Percentiles rank a stretch among this genome's conserved stretches.
phyloP scores from a whole-genome alignment of 352 stramenopile genomes.

The Aphanomyces cochlioides region DNA sequence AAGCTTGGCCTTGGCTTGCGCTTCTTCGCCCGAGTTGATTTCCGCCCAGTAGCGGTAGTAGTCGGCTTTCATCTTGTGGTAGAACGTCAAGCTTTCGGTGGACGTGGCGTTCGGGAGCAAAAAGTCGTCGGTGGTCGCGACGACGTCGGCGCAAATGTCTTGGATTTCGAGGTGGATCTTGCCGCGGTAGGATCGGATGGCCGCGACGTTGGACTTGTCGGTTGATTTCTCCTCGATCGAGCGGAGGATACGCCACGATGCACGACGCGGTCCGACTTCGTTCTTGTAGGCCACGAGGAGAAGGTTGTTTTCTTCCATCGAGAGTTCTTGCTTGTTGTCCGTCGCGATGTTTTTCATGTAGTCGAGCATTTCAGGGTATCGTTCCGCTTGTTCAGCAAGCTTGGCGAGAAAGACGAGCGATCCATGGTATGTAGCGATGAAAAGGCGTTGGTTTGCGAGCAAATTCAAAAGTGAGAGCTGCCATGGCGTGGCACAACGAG shows the following conservation, averaged over 20 bases:
- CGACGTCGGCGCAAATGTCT: conserved; percentile 30
- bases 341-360: conserved; percentile 35
- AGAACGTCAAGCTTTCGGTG: conserved; percentile 29
- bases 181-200: conserved; percentile 32
- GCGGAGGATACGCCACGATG: conserved; percentile 36
- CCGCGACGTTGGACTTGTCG: not conserved
- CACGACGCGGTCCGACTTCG: conserved; percentile 33
- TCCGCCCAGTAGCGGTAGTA: conserved; percentile 35
- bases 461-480: too few relatives aligned
- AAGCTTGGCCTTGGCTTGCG: not conserved
- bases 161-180: conserved; percentile 37
- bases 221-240: conserved; percentile 31
- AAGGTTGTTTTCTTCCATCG: conserved; percentile 42
- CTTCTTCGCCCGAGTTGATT: conserved; percentile 2
- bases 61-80: conserved; percentile 34
- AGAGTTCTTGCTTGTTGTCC: conserved; percentile 32
- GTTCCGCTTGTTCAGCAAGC: conserved; percentile 30
- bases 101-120: conserved; percentile 22
- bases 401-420: conserved; percentile 33
- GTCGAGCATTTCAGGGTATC: conserved; percentile 37
- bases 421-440: not conserved
- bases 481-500: too few relatives aligned
- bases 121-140: conserved; percentile 26
- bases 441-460: too few relatives aligned
- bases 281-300: conserved; percentile 41